Evolutionary conservation across 345 rosid species (phyloP).

Genomic region (Combretum micranthum): DNA sequence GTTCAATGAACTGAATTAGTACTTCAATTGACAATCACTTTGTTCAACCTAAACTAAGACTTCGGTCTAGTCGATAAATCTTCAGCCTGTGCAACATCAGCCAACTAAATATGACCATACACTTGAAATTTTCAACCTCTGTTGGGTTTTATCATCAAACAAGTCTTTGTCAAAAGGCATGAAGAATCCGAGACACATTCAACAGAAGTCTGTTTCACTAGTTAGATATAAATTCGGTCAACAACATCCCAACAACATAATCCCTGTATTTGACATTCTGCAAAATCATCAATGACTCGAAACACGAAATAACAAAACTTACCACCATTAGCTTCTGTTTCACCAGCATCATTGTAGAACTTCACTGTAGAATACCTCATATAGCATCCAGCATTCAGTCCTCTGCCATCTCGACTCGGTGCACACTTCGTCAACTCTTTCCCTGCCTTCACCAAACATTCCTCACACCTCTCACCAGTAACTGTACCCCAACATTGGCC

Average conservation of each 20-base stretch:
- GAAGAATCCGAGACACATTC: too few species aligned
- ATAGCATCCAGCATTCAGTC: conserved; percentile 57
- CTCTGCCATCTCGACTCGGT: conserved; percentile 40
- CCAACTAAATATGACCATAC: too few species aligned
- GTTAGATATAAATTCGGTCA: too few species aligned
- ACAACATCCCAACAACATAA: not conserved
- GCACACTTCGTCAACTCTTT: conserved; percentile 23
- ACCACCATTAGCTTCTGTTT: conserved; percentile 32
- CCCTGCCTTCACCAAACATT: conserved; percentile 36
- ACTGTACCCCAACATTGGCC: conserved; percentile 75
- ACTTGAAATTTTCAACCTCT: too few species aligned
- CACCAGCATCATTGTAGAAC: conserved; percentile 45
- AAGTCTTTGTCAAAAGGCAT: too few species aligned
- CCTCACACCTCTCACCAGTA: conserved; percentile 24
- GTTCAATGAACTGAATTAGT: too few species aligned
- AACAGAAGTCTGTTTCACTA: too few species aligned
- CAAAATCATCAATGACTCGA: not conserved
- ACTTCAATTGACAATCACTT: too few species aligned
- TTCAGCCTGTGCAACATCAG: too few species aligned
- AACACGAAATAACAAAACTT: conserved; percentile 1
- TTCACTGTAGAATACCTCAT: conserved; percentile 58
- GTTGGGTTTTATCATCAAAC: too few species aligned
- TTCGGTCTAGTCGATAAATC: too few species aligned
- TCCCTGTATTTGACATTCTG: not conserved
- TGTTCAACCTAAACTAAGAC: too few species aligned